A percentile compares a stretch with the other conserved stretches of the same genome.
Evolutionary conservation across 2,329 filamentous ascomycete species (phyloP).

Genomic region (Arthrinium puccinioides): DNA sequence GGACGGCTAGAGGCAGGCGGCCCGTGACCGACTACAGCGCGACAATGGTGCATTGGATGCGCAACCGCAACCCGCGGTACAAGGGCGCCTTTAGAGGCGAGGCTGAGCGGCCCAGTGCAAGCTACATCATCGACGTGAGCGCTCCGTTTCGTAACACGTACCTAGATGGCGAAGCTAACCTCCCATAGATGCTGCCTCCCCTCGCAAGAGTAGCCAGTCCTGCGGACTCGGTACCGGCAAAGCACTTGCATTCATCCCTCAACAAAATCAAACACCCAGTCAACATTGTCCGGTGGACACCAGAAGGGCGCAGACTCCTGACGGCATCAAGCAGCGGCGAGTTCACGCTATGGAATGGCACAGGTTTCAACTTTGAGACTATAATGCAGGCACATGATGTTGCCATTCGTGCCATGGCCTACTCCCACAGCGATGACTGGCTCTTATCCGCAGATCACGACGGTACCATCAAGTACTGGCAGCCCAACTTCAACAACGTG

Average conservation of each 20-base stretch:
- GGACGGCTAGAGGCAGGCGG: conserved; percentile 43
- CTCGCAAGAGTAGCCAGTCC: conserved; percentile 65
- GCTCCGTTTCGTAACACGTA: no score
- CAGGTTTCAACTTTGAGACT: conserved; percentile 98
- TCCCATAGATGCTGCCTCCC: conserved; percentile 72
- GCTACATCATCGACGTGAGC: conserved; percentile 81
- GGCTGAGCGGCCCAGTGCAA: conserved; percentile 75
- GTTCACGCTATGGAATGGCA: conserved; percentile 98
- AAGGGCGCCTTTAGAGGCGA: conserved; percentile 66
- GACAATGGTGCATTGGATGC: conserved; percentile 86
- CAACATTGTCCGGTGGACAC: conserved; percentile 96
- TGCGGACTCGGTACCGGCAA: conserved; percentile 85
- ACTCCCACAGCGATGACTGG: conserved; percentile 97
- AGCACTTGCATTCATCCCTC: conserved; percentile 92
- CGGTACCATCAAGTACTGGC: conserved; percentile 96
- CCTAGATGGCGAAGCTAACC: no score
- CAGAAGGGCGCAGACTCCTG: conserved; percentile 82
- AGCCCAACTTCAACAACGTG: conserved; percentile 98
- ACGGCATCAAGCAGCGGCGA: conserved; percentile 95
- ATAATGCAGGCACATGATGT: conserved; percentile 97
- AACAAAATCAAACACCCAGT: conserved; percentile 98
- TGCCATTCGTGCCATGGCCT: conserved; percentile 73
- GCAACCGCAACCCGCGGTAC: conserved; percentile 70
- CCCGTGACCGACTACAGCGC: conserved; percentile 91
- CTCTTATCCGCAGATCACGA: conserved; percentile 92